Conservation (phyloP, 768 basidiomycete species). For the Kwoniella bestiolae region DNA sequence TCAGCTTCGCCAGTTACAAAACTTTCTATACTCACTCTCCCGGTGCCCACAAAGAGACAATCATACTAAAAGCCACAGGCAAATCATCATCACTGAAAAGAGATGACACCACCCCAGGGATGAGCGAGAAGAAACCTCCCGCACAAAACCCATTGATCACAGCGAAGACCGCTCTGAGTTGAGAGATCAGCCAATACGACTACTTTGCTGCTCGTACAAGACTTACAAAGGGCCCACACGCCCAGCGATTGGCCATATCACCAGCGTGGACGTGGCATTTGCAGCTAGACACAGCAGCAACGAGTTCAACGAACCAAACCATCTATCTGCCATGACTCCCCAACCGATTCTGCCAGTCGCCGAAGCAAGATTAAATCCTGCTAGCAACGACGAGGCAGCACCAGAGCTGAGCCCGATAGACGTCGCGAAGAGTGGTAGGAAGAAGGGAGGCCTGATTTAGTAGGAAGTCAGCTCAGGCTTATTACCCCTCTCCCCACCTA, state of each 20-base stretch:
- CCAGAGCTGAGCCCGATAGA: constrained; percentile 33
- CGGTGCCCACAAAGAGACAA: neutral
- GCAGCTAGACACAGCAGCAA: constrained; percentile 58
- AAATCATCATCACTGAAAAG: constrained; percentile 9
- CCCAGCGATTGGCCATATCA: constrained; percentile 57
- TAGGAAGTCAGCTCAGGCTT: neutral
- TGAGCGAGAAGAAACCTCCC: constrained; percentile 40
- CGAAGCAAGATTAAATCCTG: constrained; percentile 48
- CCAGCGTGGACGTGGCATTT: constrained; percentile 58
- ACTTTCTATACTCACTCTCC: neutral
- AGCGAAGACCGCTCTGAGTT: neutral
- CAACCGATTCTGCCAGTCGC: constrained; percentile 55
- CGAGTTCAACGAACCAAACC: constrained; percentile 59
- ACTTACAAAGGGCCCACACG: constrained; percentile 38
- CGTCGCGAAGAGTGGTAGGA: constrained; percentile 46
- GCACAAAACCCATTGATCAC: constrained; percentile 1
- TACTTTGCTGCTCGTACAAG: no score
- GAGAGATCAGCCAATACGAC: neutral
- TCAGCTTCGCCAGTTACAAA: neutral
- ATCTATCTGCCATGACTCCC: constrained; percentile 58
- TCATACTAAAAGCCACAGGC: neutral
- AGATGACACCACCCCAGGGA: constrained; percentile 37
- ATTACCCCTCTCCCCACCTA: neutral
- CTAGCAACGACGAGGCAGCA: constrained; percentile 30
- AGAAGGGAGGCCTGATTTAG: constrained; percentile 40